Evolutionary conservation across 2,329 filamentous ascomycete genomes (phyloP).

Genomic region (Monosporascus sp.): DNA sequence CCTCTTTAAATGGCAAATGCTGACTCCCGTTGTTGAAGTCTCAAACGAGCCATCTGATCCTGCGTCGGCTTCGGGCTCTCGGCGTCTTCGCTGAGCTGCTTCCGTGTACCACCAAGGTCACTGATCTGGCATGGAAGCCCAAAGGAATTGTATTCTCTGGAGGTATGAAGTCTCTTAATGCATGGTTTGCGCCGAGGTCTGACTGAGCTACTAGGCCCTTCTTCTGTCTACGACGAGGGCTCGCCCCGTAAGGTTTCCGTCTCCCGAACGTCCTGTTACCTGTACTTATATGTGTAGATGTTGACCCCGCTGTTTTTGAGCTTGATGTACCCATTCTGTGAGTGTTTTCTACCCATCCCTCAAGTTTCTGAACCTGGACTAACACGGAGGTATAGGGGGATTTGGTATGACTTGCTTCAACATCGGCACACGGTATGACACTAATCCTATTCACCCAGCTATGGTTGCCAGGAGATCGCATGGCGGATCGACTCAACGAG

Average conservation of each 20-base stretch:
- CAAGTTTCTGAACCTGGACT: conserved; percentile 4
- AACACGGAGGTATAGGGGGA: conserved; percentile 16
- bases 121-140: conserved; percentile 71
- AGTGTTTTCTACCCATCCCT: conserved; percentile 2
- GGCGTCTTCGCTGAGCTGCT: conserved; percentile 86
- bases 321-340: conserved; percentile 54
- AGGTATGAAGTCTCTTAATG: conserved; percentile 41
- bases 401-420: conserved; percentile 17
- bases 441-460: conserved; percentile 33
- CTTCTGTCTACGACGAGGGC: conserved; percentile 73
- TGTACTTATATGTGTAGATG: conserved; percentile 36
- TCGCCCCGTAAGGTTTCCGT: conserved; percentile 44
- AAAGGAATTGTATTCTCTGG: conserved; percentile 77
- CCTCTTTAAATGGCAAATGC: background rate
- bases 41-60: conserved; percentile 70
- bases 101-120: conserved; percentile 76
- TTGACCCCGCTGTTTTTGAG: conserved; percentile 77
- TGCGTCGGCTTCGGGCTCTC: conserved; percentile 68
- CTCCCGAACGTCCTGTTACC: background rate
- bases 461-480: conserved; percentile 60
- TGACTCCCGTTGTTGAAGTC: conserved; percentile 1
- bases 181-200: background rate
- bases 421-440: conserved; percentile 29
- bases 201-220: conserved; percentile 31
- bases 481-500: conserved; percentile 61